phyloP scores from a whole-genome alignment of 352 stramenopile genomes.

The Globisporangium paddicum region DNA sequence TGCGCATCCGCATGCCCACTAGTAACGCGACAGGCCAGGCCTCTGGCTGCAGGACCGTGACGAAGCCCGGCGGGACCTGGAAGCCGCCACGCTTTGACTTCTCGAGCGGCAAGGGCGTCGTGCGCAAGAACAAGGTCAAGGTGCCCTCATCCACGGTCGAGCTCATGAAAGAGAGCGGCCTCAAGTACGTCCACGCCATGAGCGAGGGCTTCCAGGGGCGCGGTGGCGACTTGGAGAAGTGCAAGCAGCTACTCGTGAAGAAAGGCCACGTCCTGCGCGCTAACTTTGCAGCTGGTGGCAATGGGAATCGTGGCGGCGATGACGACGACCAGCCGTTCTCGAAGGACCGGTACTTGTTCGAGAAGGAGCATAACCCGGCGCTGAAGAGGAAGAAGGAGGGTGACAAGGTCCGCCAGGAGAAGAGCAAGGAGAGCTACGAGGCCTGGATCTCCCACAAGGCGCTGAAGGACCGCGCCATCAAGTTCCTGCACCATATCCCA shows the following conservation, averaged over 20 bases:
- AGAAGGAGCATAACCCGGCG: constrained; percentile 56
- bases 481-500: constrained; percentile 66
- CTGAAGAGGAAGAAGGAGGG: constrained; percentile 46
- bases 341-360: constrained; percentile 70
- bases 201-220: constrained; percentile 81
- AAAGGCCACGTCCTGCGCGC: constrained; percentile 69
- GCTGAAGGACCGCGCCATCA: constrained; percentile 66
- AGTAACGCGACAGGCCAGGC: neutral
- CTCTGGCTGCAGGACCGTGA: neutral
- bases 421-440: constrained; percentile 71
- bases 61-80: constrained; percentile 15
- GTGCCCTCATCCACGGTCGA: constrained; percentile 70
- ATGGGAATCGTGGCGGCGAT: constrained; percentile 20
- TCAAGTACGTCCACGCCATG: constrained; percentile 86
- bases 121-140: constrained; percentile 49
- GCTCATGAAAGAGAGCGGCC: constrained; percentile 64
- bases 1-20: constrained; percentile 65
- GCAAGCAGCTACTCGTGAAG: constrained; percentile 65
- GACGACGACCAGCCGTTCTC: constrained; percentile 52
- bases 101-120: constrained; percentile 52
- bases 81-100: constrained; percentile 71
- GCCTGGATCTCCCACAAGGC: constrained; percentile 79
- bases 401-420: constrained; percentile 37
- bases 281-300: constrained; percentile 44
- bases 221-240: constrained; percentile 80